Conservation (phyloP, 2,329 filamentous ascomycete species). For the Hypoxylon sp. region DNA sequence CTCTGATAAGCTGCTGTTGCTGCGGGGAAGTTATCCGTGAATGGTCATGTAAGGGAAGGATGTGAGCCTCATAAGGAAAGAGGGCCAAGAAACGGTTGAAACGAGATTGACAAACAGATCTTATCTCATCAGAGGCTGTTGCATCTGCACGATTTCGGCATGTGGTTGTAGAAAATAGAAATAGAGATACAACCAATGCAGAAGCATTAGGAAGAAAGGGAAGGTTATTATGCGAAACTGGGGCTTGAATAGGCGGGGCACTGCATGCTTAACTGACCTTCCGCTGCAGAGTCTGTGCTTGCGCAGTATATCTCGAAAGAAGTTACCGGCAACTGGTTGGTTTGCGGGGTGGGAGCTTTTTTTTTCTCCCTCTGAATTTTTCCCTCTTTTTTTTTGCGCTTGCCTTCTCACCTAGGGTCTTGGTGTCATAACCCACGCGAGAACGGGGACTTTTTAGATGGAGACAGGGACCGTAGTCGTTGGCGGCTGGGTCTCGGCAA, state of each 20-base stretch:
- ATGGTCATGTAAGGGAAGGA: constrained; percentile 48
- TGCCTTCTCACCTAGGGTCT: constrained; percentile 43
- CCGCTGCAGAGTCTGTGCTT: constrained; percentile 45
- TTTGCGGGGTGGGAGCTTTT: constrained; percentile 40
- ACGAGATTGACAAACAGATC: constrained; percentile 45
- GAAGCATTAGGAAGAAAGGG: constrained; percentile 42
- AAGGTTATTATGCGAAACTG: constrained; percentile 44
- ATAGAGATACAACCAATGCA: constrained; percentile 43
- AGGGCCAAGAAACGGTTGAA: constrained; percentile 42
- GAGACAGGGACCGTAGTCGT: constrained; percentile 39
- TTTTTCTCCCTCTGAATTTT: constrained; percentile 15
- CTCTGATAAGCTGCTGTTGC: constrained; percentile 53
- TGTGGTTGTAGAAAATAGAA: constrained; percentile 52
- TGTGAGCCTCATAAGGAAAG: constrained; percentile 38
- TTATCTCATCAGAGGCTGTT: constrained; percentile 49
- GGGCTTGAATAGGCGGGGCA: constrained; percentile 48
- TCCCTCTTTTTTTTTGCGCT: constrained; percentile 39
- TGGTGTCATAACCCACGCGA: constrained; percentile 42
- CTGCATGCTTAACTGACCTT: constrained; percentile 45
- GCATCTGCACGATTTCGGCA: constrained; percentile 51
- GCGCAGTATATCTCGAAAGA: constrained; percentile 35
- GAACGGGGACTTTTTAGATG: constrained; percentile 38
- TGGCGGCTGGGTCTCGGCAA: constrained; percentile 42
- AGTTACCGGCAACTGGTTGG: constrained; percentile 27
- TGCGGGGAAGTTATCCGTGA: constrained; percentile 50